A percentile compares a stretch with the other conserved stretches of the same genome.
phyloP scores from a whole-genome alignment of 2,329 filamentous ascomycete species.

The Ophiostoma tasmaniense region DNA sequence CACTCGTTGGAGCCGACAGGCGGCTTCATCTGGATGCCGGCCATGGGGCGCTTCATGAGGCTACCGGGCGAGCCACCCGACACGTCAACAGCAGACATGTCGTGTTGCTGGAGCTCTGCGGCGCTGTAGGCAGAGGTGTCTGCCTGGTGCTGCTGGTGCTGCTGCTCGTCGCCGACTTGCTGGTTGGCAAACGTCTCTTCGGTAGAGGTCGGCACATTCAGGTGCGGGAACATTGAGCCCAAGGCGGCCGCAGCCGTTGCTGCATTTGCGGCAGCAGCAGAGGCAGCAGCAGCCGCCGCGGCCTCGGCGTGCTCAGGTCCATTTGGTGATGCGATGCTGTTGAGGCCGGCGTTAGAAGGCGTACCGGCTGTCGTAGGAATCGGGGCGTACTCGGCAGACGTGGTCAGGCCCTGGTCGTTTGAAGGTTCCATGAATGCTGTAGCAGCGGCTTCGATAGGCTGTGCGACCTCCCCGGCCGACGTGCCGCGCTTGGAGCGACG shows the following conservation, averaged over 20 bases:
- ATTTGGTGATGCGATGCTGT: background rate
- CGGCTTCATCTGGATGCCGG: conserved; percentile 50
- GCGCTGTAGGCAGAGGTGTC: conserved; percentile 26
- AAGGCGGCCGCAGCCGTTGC: conserved; percentile 51
- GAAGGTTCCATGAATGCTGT: conserved; percentile 48
- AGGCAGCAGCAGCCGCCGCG: conserved; percentile 31
- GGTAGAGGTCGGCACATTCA: conserved; percentile 49
- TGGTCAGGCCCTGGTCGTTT: conserved; percentile 32
- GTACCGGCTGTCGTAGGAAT: conserved; percentile 39
- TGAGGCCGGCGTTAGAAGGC: background rate
- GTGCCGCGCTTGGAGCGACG: conserved; percentile 43
- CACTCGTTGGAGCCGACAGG: conserved; percentile 94
- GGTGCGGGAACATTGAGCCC: conserved; percentile 49
- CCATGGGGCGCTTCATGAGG: conserved; percentile 17
- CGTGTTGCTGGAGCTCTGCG: conserved; percentile 30
- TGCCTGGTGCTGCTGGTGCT: conserved; percentile 22
- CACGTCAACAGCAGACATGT: conserved; percentile 26
- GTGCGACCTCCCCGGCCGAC: conserved; percentile 38
- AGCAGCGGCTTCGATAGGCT: conserved; percentile 33
- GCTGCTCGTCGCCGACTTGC: conserved; percentile 27
- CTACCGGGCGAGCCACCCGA: conserved; percentile 17
- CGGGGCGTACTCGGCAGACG: conserved; percentile 44
- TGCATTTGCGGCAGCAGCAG: conserved; percentile 44
- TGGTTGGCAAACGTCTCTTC: conserved; percentile 54
- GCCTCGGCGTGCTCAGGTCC: conserved; percentile 41